These are phyloP conservation scores for Rossbeevera mucosa DNA, from an alignment of 768 basidiomycete species.

Conservation along the genomic window DNA sequence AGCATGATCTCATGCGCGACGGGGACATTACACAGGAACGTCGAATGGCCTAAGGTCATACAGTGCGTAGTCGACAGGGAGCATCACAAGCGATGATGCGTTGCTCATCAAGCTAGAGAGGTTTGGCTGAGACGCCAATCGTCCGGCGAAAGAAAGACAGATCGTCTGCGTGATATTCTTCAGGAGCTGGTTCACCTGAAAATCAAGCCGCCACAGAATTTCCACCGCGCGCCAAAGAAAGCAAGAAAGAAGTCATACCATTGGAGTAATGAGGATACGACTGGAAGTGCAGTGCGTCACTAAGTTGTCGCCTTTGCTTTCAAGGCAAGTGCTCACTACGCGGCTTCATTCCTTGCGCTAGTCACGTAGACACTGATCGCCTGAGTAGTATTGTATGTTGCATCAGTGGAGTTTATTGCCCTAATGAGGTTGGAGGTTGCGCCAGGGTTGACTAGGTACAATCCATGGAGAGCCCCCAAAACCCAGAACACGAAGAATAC, in stretches of 20 bases:
- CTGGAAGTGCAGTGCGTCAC: conserved; percentile 14
- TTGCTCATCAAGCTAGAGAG: conserved; percentile 35
- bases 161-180: conserved; percentile 36
- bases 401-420: conserved; percentile 38
- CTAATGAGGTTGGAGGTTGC: conserved; percentile 35
- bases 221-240: background rate
- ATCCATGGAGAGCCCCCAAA: background rate
- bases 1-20: background rate
- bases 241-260: conserved; percentile 1
- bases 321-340: conserved; percentile 42
- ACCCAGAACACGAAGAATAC: conserved; percentile 15
- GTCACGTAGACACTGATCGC: conserved; percentile 47
- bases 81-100: conserved; percentile 47
- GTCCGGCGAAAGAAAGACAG: conserved; percentile 29
- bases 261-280: conserved; percentile 13
- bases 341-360: conserved; percentile 55
- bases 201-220: background rate
- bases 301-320: background rate
- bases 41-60: conserved; percentile 55
- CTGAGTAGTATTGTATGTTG: conserved; percentile 42
- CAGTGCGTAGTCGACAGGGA: conserved; percentile 46
- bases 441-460: conserved; percentile 37
- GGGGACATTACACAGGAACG: conserved; percentile 45
- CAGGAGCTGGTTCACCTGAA: conserved; percentile 31
- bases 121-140: conserved; percentile 26